phyloP scores from a whole-genome alignment of 768 basidiomycete species.

The Podaxis pistillaris region DNA sequence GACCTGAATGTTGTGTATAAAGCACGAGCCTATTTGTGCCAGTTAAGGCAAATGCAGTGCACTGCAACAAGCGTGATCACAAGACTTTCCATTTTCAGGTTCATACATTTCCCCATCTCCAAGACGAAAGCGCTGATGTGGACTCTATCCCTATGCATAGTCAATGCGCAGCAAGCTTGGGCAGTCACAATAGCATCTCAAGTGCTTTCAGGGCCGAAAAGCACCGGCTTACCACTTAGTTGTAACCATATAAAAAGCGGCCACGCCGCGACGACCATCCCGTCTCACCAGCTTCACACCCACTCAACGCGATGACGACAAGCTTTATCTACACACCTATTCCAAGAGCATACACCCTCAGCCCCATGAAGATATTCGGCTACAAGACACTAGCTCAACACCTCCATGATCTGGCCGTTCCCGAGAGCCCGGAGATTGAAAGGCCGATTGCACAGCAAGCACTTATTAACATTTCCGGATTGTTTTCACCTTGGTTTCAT shows the following conservation, averaged over 20 bases:
- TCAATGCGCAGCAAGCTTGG: not conserved
- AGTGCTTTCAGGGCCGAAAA: not conserved
- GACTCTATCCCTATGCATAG: not conserved
- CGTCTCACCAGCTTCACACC: not conserved
- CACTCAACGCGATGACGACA: not conserved
- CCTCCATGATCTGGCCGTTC: not conserved
- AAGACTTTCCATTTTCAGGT: not conserved
- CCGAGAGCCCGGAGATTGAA: not conserved
- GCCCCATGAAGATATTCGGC: not conserved
- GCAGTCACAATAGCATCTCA: not conserved
- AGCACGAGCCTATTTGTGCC: too few species aligned
- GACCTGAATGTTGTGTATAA: too few species aligned
- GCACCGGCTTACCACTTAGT: too few species aligned
- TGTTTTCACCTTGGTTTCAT: not conserved
- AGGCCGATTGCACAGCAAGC: not conserved
- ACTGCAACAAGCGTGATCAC: not conserved
- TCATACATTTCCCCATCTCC: not conserved
- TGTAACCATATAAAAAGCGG: not conserved
- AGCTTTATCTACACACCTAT: not conserved
- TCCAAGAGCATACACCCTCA: not conserved
- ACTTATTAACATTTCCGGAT: not conserved
- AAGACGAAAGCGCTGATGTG: not conserved
- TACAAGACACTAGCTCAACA: not conserved
- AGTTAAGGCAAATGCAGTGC: too few species aligned
- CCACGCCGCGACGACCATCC: not conserved